These are phyloP conservation scores for Jasminum sambac DNA, from an alignment of 257 asterid genomes.

Conservation along the genomic window DNA sequence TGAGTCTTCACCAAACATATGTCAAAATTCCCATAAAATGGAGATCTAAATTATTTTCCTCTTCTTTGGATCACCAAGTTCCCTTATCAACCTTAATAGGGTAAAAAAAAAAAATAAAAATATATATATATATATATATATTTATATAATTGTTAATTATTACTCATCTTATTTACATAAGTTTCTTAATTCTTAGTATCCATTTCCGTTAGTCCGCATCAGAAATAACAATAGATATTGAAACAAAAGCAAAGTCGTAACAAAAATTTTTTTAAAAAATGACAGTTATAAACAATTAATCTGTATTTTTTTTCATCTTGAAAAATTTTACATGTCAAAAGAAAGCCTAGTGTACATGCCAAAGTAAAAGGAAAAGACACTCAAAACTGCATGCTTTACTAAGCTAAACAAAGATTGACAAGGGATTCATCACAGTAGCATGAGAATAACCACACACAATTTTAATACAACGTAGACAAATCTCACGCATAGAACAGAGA, in stretches of 20 bases:
- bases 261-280: too few species aligned
- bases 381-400: background rate
- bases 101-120: too few species aligned
- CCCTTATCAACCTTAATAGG: background rate
- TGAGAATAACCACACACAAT: constrained; percentile 20
- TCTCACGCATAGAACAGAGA: constrained; percentile 1
- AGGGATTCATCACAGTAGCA: background rate
- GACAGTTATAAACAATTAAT: too few species aligned
- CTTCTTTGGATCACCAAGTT: constrained; percentile 16
- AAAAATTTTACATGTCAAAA: background rate
- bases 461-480: constrained; percentile 19
- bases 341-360: background rate
- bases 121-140: too few species aligned
- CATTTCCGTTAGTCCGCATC: too few species aligned
- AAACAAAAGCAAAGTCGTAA: too few species aligned
- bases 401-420: background rate
- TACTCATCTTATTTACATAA: too few species aligned
- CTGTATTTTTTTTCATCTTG: background rate
- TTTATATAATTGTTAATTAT: too few species aligned
- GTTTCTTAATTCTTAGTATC: too few species aligned
- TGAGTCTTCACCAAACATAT: constrained; percentile 38
- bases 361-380: constrained; percentile 25
- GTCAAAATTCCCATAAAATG: constrained; percentile 43
- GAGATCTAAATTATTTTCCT: constrained; percentile 50
- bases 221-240: too few species aligned